Percentiles rank a stretch among this genome's conserved stretches.
These are phyloP conservation scores for Erodium moschatum DNA, from an alignment of 441 rosid species.

Conservation along the genomic window DNA sequence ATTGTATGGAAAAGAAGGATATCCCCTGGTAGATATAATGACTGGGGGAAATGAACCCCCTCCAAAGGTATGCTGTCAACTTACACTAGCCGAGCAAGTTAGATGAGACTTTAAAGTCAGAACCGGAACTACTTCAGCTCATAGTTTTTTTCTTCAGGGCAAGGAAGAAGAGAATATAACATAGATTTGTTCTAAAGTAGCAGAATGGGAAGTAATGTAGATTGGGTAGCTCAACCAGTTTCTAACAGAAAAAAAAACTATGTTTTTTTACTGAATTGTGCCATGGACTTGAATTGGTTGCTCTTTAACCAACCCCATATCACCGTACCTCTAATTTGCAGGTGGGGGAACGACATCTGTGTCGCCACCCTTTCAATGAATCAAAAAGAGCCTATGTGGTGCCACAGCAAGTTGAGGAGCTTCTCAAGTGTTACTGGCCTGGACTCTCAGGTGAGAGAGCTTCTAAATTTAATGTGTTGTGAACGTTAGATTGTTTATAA, in stretches of 20 bases:
- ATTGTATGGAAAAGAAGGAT: slow-evolving; percentile 75
- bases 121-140: not conserved
- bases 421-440: slow-evolving; percentile 83
- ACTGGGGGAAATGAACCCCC: slow-evolving; percentile 82
- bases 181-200: not conserved
- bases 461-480: not conserved
- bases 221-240: no score
- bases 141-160: not conserved
- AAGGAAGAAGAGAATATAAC: not conserved
- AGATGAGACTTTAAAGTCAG: not conserved
- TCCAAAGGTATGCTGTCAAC: slow-evolving; percentile 49
- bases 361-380: slow-evolving; percentile 90
- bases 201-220: not conserved
- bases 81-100: not conserved
- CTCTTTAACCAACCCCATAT: not conserved
- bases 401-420: slow-evolving; percentile 76
- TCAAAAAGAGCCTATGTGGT: slow-evolving; percentile 94
- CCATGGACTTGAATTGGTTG: not conserved
- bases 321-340: slow-evolving; percentile 19
- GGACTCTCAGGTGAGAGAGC: slow-evolving; percentile 58
- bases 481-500: not conserved
- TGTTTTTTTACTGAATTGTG: not conserved
- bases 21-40: slow-evolving; percentile 89
- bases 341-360: slow-evolving; percentile 74
- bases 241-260: not conserved